Percentiles rank a stretch among this genome's conserved stretches.
Evolutionary conservation across 1,139 yeast species (phyloP).

Genomic region (Yamadazyma siamensis): DNA sequence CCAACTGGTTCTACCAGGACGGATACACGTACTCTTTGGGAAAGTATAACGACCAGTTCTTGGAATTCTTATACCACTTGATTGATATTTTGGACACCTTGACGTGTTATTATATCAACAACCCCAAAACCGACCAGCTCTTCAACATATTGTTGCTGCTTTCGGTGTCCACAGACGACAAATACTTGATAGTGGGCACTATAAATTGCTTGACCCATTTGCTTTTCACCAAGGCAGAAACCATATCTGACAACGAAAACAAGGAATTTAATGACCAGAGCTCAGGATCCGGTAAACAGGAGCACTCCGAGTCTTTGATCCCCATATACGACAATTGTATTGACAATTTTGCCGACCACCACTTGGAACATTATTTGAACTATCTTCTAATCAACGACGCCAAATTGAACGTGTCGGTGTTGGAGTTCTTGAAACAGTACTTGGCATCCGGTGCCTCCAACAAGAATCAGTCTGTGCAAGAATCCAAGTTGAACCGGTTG

Average conservation of each 20-base stretch:
- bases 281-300: slow-evolving; percentile 8
- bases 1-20: slow-evolving; percentile 31
- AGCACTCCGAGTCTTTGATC: slow-evolving; percentile 17
- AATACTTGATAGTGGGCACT: slow-evolving; percentile 45
- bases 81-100: slow-evolving; percentile 83
- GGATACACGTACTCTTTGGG: slow-evolving; percentile 18
- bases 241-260: slow-evolving; percentile 24
- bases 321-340: slow-evolving; percentile 38
- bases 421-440: slow-evolving; percentile 39
- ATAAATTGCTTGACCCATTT: slow-evolving; percentile 45
- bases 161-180: slow-evolving; percentile 49
- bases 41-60: slow-evolving; percentile 37
- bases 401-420: slow-evolving; percentile 30
- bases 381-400: slow-evolving; percentile 35
- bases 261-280: slow-evolving; percentile 6
- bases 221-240: slow-evolving; percentile 32
- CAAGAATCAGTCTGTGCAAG: slow-evolving; percentile 26
- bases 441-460: slow-evolving; percentile 39
- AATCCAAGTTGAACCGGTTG: slow-evolving; percentile 33
- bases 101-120: slow-evolving; percentile 78
- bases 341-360: slow-evolving; percentile 32
- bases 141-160: slow-evolving; percentile 50
- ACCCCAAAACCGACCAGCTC: slow-evolving; percentile 58
- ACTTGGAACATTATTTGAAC: slow-evolving; percentile 30
- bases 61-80: slow-evolving; percentile 65